A percentile compares a stretch with the other conserved stretches of the same genome.
Conservation (phyloP, 208 protist genomes). For the Acanthamoeba triangularis region DNA sequence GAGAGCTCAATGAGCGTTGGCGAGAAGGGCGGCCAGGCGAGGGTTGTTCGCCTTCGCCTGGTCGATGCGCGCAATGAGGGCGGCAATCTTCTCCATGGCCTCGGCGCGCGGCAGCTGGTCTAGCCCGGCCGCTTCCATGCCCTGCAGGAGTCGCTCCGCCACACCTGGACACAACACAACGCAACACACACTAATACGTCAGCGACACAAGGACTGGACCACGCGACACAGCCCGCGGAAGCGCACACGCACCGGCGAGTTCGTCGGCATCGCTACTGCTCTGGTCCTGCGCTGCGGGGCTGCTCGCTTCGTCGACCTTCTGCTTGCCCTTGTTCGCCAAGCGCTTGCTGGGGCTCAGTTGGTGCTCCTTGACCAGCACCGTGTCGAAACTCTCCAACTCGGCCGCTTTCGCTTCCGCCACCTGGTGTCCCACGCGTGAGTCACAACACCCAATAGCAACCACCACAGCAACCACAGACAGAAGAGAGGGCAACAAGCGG, state of each 20-base stretch:
- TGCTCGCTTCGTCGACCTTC: background rate
- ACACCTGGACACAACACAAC: background rate
- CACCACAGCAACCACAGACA: constrained; percentile 6
- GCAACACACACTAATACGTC: background rate
- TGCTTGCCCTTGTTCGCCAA: background rate
- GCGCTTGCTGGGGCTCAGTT: constrained; percentile 39
- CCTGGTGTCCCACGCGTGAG: background rate
- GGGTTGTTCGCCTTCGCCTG: constrained; percentile 4
- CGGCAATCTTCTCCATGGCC: background rate
- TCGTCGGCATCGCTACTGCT: background rate
- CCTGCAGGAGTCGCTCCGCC: background rate
- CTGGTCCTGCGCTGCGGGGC: background rate
- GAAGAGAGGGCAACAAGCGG: background rate
- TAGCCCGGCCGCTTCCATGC: background rate
- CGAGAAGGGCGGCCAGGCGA: background rate
- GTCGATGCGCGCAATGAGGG: background rate
- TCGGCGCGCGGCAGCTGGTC: background rate
- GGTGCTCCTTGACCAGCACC: constrained; percentile 53
- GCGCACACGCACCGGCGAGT: background rate
- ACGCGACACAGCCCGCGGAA: background rate
- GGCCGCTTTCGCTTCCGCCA: constrained; percentile 88
- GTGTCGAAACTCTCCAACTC: constrained; percentile 89
- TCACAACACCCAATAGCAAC: too few species aligned
- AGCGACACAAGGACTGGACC: background rate
- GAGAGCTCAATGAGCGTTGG: background rate